Evolutionary conservation across 192 early-diverging fungal species (phyloP).

Genomic region (Backusella tuberculispora): DNA sequence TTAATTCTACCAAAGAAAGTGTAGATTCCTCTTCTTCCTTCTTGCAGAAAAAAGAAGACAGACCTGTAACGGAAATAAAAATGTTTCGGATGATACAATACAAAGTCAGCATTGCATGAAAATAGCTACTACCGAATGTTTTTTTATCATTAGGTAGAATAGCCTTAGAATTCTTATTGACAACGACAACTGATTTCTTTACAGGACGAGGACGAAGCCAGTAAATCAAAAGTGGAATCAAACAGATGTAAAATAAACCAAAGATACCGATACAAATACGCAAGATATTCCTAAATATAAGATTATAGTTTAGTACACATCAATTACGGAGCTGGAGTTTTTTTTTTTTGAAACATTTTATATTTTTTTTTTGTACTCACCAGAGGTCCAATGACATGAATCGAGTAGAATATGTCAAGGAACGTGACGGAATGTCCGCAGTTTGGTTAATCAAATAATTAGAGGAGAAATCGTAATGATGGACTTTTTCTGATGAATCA

Average conservation of each 20-base stretch:
- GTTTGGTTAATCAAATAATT: conserved; percentile 4
- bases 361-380: conserved; percentile 11
- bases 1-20: not conserved
- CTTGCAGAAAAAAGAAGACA: not conserved
- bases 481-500: not conserved
- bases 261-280: not conserved
- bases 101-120: not conserved
- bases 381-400: conserved; percentile 14
- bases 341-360: conserved; percentile 8
- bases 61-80: not conserved
- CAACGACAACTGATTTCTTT: not conserved
- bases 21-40: not conserved
- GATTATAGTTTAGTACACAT: not conserved
- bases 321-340: not conserved
- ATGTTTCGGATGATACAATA: not conserved
- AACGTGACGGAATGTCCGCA: not conserved
- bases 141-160: not conserved
- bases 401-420: not conserved
- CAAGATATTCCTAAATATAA: not conserved
- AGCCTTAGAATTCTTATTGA: too few relatives aligned
- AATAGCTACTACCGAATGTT: not conserved
- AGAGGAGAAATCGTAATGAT: not conserved
- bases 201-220: conserved; percentile 15
- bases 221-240: not conserved
- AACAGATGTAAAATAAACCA: not conserved